Conservation (phyloP, 371 early-diverging fungal species). For the Encephalitozoon romaleae region DNA sequence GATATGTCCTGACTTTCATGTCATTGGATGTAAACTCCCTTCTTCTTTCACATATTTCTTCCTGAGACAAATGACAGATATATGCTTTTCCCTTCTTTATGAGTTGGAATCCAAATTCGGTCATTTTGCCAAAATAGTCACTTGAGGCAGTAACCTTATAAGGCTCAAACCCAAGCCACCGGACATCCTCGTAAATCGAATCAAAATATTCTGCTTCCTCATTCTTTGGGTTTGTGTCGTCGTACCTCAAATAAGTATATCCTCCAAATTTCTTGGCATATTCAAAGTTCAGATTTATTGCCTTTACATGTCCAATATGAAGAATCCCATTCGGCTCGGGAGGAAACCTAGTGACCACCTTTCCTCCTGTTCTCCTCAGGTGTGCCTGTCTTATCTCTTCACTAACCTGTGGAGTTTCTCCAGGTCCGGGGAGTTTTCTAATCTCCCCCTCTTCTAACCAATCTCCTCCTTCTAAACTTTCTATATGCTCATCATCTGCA, state of each 20-base stretch:
- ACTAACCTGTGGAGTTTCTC: conserved; percentile 88
- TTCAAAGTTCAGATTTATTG: conserved; percentile 94
- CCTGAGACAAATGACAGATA: conserved; percentile 85
- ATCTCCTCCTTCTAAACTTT: background rate
- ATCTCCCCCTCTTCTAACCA: conserved; percentile 59
- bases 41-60: conserved; percentile 70
- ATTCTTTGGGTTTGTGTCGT: conserved; percentile 96
- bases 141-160: conserved; percentile 82
- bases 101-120: conserved; percentile 49
- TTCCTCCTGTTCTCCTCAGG: conserved; percentile 78
- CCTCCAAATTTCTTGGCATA: conserved; percentile 85
- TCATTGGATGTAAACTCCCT: background rate
- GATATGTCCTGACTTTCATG: conserved; percentile 62
- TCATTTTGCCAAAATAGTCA: conserved; percentile 71
- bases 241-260: conserved; percentile 83
- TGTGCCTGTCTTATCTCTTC: conserved; percentile 79
- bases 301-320: conserved; percentile 99
- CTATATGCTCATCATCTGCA: background rate
- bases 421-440: conserved; percentile 76
- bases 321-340: conserved; percentile 97
- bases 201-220: conserved; percentile 87
- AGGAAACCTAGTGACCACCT: conserved; percentile 93
- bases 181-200: conserved; percentile 81
- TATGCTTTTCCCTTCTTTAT: conserved; percentile 85
- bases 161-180: conserved; percentile 96